Conservation (phyloP, 805 yeast genomes). For the Helenozyma rhizophorensis region DNA sequence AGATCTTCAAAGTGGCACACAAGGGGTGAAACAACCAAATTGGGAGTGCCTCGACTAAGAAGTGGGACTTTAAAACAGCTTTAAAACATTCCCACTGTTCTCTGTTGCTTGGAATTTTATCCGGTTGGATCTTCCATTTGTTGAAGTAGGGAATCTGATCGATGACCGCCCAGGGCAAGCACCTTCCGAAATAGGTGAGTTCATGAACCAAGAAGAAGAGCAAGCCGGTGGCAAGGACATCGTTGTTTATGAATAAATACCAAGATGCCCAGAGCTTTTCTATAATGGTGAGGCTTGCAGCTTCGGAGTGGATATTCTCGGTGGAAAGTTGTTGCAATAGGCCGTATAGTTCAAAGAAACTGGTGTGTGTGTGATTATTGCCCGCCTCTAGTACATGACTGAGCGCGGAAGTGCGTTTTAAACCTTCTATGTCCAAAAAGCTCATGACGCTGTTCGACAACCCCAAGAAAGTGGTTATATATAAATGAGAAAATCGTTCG, state of each 20-base stretch:
- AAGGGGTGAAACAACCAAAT: conserved; percentile 62
- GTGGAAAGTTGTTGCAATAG: no score
- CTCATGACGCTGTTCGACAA: no score
- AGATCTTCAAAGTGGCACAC: conserved; percentile 45
- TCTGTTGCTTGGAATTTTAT: conserved; percentile 46
- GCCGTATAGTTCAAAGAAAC: no score
- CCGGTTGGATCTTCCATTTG: conserved; percentile 51
- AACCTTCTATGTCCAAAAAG: neutral
- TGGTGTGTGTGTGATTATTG: neutral
- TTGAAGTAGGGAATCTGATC: conserved; percentile 50
- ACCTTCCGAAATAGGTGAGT: conserved; percentile 54
- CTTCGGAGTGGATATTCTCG: neutral
- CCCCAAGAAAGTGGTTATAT: no score
- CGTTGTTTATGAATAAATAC: conserved; percentile 52
- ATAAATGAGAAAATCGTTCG: no score
- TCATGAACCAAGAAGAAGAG: conserved; percentile 53
- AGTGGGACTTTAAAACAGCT: conserved; percentile 52
- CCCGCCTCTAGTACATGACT: conserved; percentile 1
- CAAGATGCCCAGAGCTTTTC: conserved; percentile 55
- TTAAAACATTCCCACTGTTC: conserved; percentile 63
- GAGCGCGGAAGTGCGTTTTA: conserved; percentile 1
- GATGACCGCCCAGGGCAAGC: conserved; percentile 54
- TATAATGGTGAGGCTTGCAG: conserved; percentile 23
- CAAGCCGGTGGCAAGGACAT: conserved; percentile 54
- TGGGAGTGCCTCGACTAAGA: conserved; percentile 56